These are phyloP conservation scores for Tilletia horrida DNA, from an alignment of 1,284 basidiomycete genomes.

Conservation along the genomic window DNA sequence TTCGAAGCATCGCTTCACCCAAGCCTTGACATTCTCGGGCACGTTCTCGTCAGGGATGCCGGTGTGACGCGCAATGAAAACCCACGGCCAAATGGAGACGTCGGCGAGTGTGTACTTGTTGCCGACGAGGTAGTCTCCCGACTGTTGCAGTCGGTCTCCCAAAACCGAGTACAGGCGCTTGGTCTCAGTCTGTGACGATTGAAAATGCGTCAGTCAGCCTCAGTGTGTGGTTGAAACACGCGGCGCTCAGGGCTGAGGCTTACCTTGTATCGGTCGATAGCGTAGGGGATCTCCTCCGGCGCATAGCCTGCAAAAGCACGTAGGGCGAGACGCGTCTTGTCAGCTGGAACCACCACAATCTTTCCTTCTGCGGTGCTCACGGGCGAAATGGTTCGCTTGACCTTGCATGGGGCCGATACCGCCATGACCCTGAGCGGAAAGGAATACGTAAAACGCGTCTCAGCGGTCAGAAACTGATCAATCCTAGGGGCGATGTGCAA, in stretches of 20 bases:
- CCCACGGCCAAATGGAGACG: constrained; percentile 38
- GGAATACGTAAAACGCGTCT: neutral
- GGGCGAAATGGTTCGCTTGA: neutral
- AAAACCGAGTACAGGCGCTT: constrained; percentile 35
- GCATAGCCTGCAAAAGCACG: neutral
- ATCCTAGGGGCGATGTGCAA: neutral
- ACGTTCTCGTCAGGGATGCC: constrained; percentile 30
- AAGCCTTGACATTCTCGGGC: constrained; percentile 31
- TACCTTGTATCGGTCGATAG: constrained; percentile 31
- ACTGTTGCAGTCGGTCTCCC: constrained; percentile 30
- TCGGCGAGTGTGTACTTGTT: constrained; percentile 43
- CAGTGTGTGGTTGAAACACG: neutral
- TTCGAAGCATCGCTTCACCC: constrained; percentile 30
- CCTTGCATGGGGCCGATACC: constrained; percentile 36
- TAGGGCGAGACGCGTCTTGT: neutral
- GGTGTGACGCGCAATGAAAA: constrained; percentile 27
- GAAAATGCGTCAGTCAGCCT: neutral
- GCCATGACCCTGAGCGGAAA: neutral
- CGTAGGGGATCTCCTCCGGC: constrained; percentile 38
- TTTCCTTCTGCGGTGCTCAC: neutral
- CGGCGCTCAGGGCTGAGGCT: neutral
- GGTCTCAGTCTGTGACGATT: constrained; percentile 36
- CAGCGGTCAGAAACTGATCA: neutral
- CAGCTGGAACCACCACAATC: neutral
- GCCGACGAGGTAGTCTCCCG: constrained; percentile 40